These are phyloP conservation scores for Fusarium sp. DNA, from an alignment of 2,329 filamentous ascomycete species.

Conservation along the genomic window DNA sequence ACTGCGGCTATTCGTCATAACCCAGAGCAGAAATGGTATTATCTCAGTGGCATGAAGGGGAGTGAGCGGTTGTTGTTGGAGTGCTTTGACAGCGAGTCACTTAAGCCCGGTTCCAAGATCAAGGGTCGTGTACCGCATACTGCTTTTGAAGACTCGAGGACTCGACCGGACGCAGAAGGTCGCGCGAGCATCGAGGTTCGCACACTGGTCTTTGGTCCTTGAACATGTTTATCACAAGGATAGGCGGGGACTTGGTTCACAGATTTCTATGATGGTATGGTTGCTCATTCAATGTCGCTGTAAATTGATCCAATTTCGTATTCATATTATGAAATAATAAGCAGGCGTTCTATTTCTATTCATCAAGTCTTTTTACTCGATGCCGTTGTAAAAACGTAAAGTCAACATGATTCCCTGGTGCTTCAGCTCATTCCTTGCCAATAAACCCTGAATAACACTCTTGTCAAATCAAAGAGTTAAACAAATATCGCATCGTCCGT, in stretches of 20 bases:
- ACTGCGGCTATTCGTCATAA: constrained; percentile 76
- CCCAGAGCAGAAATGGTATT: constrained; percentile 77
- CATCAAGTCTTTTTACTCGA: constrained; percentile 21
- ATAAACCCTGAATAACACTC: constrained; percentile 17
- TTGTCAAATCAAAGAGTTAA: constrained; percentile 18
- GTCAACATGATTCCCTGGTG: constrained; percentile 6
- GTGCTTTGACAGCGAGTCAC: constrained; percentile 77
- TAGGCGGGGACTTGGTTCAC: not conserved
- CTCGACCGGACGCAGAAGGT: constrained; percentile 74
- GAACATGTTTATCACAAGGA: constrained; percentile 19
- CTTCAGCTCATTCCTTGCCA: constrained; percentile 7
- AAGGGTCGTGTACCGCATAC: constrained; percentile 76
- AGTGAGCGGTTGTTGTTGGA: constrained; percentile 80
- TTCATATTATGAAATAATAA: constrained; percentile 19
- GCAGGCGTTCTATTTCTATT: constrained; percentile 40
- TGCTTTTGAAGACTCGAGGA: constrained; percentile 82
- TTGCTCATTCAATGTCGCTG: not conserved
- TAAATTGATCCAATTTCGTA: not conserved
- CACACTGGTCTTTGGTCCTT: constrained; percentile 81
- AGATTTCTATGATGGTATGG: not conserved
- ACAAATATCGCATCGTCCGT: constrained; percentile 25
- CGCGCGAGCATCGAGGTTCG: constrained; percentile 93
- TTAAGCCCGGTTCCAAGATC: constrained; percentile 62
- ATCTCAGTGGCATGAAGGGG: constrained; percentile 81
- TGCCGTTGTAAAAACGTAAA: constrained; percentile 23